Evolutionary conservation across 1,284 basidiomycete species (phyloP).

Genomic region (Leccinum brunneo-olivaceum): DNA sequence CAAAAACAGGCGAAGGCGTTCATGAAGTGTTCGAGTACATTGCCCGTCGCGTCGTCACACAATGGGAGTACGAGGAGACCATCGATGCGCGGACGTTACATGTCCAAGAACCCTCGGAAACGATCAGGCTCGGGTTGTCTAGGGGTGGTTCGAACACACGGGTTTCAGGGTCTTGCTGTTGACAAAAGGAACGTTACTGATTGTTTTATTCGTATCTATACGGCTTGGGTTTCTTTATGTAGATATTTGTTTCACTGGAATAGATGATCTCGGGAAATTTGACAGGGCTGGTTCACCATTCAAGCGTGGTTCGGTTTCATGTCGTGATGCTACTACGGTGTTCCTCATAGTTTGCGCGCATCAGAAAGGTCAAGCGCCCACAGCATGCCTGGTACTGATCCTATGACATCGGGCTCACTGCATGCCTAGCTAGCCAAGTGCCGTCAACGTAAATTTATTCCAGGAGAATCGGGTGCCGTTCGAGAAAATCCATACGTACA

Average conservation of each 20-base stretch:
- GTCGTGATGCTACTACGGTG: too few relatives aligned
- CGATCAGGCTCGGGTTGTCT: slow-evolving; percentile 21
- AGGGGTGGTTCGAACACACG: slow-evolving; percentile 8
- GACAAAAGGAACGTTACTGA: background rate
- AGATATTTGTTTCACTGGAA: slow-evolving; percentile 1
- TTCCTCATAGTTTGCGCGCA: too few relatives aligned
- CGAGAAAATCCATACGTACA: background rate
- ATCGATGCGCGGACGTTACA: slow-evolving; percentile 22
- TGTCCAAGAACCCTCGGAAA: slow-evolving; percentile 18
- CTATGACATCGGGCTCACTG: background rate
- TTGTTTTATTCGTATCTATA: slow-evolving; percentile 6
- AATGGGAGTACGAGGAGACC: slow-evolving; percentile 58
- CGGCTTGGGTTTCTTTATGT: background rate
- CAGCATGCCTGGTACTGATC: background rate
- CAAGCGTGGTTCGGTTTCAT: too few relatives aligned
- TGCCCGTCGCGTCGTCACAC: slow-evolving; percentile 47
- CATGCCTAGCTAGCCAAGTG: too few relatives aligned
- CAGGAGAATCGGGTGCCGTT: background rate
- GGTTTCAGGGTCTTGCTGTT: slow-evolving; percentile 18
- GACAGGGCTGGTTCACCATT: background rate
- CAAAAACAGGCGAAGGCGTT: slow-evolving; percentile 69
- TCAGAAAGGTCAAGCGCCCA: too few relatives aligned
- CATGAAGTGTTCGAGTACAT: slow-evolving; percentile 64
- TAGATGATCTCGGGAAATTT: background rate
- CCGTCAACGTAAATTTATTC: too few relatives aligned